phyloP scores from a whole-genome alignment of 2,329 filamentous ascomycete genomes.

The Epichloe coenophiala region DNA sequence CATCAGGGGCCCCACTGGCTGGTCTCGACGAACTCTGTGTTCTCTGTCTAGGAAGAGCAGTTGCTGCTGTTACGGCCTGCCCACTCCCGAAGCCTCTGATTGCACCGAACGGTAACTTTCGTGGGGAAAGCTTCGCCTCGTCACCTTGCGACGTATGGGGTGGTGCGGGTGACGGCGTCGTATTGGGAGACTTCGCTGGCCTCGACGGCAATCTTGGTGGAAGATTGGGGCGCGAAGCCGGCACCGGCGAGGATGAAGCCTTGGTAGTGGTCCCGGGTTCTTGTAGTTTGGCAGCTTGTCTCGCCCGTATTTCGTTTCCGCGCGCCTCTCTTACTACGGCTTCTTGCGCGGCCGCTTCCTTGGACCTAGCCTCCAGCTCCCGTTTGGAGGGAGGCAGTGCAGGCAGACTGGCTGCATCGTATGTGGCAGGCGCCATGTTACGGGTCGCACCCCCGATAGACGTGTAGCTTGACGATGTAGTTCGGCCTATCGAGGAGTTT shows the following conservation, averaged over 20 bases:
- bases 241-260: conserved; percentile 7
- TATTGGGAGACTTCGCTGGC: conserved; percentile 21
- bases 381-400: conserved; percentile 41
- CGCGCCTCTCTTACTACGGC: conserved; percentile 1
- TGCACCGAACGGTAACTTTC: conserved; percentile 4
- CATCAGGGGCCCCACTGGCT: conserved; percentile 8
- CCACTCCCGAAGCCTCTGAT: conserved; percentile 13
- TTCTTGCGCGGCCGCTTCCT: conserved; percentile 12
- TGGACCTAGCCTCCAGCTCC: conserved; percentile 35
- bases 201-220: conserved; percentile 39
- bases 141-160: neutral
- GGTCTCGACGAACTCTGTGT: conserved; percentile 5
- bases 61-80: neutral
- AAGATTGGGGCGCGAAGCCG: conserved; percentile 24
- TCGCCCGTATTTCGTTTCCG: conserved; percentile 5
- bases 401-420: conserved; percentile 43
- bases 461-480: conserved; percentile 32
- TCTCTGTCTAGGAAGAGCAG: neutral
- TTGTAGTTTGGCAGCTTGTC: conserved; percentile 3
- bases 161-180: conserved; percentile 5
- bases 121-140: conserved; percentile 3
- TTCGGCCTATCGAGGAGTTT: conserved; percentile 33
- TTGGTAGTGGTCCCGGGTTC: conserved; percentile 16
- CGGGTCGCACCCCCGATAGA: conserved; percentile 29
- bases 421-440: conserved; percentile 38